Evolutionary conservation across 2,329 filamentous ascomycete species (phyloP), one percentile per base, ranked within the genome.

Genomic region (Aspergillus niger): DNA sequence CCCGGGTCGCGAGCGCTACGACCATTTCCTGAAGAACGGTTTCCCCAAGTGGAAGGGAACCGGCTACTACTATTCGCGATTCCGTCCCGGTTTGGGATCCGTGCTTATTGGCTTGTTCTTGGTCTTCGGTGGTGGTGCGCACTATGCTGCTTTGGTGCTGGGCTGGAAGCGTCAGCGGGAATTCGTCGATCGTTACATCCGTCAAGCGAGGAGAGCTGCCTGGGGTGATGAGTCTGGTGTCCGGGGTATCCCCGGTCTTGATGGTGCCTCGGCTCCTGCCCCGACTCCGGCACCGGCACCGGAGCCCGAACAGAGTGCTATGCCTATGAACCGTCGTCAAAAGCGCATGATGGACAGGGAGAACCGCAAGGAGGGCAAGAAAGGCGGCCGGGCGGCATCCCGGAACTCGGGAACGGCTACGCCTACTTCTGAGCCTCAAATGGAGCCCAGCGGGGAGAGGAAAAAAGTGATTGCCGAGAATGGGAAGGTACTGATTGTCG

Each of bases 11-110:
- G 90, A 91, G 68, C 90, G 95, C 65, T 99, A 99, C 78, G 94
- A 99, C 76, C 90, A 97, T 77, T 99, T 98, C 81, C 79, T 98
- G 62, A 80, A 82, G 75, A 92, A 98, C 77, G 95, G 95, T 63
- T 99, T 99, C 81, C 95, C 95, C 32, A 87, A 86, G 58, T 99
- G 95, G 95, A 93, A 94, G 81, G 95, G 95, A 60, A 97, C 94
- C 48, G 94, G 95, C 64, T 99, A 99, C 85, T 99, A 98, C 84
- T 99, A 99, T 82, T 88, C 88, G 70, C 89, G 95, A 60, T 97
- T 94, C 84, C 87, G 95, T 20, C 95, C 95, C 1, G 95, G 95
- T 8, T 82, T 98, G 48, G 92, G 91, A 61, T 91, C 91, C 13
- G 95, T 97, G 49, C 77, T 98, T 55, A 63, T 89, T 26, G 93